phyloP scores from a whole-genome alignment of 1,139 yeast species.

The Suhomyces bolitotheri region DNA sequence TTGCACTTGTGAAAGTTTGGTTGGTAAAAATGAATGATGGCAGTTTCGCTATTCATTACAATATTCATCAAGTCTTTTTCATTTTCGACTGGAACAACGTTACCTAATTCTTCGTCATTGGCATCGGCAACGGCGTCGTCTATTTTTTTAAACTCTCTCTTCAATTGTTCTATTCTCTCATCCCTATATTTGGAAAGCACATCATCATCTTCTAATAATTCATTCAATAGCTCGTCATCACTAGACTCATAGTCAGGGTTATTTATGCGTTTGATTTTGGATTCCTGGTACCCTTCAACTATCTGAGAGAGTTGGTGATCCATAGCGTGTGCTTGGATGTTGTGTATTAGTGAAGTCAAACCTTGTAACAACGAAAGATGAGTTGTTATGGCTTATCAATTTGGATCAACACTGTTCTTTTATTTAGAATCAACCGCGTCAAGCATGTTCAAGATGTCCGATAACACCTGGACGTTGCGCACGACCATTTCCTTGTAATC shows the following conservation, averaged over 20 bases:
- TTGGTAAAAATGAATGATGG: constrained; percentile 66
- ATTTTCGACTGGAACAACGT: constrained; percentile 36
- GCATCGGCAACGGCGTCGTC: constrained; percentile 30
- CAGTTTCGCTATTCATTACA: constrained; percentile 43
- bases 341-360: too few species aligned
- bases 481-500: constrained; percentile 16
- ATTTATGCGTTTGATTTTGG: constrained; percentile 23
- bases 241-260: constrained; percentile 37
- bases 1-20: constrained; percentile 61
- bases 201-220: constrained; percentile 37
- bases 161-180: constrained; percentile 49
- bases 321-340: constrained; percentile 22
- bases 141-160: constrained; percentile 44
- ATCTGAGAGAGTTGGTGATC: constrained; percentile 33
- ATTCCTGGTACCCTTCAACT: constrained; percentile 45
- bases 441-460: constrained; percentile 17
- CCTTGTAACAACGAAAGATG: too few species aligned
- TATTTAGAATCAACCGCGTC: constrained; percentile 11
- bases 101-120: constrained; percentile 43
- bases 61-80: constrained; percentile 60
- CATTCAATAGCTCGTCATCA: constrained; percentile 23
- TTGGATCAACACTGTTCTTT: constrained; percentile 1
- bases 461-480: constrained; percentile 18
- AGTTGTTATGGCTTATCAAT: too few species aligned
- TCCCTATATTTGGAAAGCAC: constrained; percentile 43